Percentiles rank a stretch among this genome's conserved stretches.
phyloP scores from a whole-genome alignment of 2,329 filamentous ascomycete species.

The Emergomyces africanus region DNA sequence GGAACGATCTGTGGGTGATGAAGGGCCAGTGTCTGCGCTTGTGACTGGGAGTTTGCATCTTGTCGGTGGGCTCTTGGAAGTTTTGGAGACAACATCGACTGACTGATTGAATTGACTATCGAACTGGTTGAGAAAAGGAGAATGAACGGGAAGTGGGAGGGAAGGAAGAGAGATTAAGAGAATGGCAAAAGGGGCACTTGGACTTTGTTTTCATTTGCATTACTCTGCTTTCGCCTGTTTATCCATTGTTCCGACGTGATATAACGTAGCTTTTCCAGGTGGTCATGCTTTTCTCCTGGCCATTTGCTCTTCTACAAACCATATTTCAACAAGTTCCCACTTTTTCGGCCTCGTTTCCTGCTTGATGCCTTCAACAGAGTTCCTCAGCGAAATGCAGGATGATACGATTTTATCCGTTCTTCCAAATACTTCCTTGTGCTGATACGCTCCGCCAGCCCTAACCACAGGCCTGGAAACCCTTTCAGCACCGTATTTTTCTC shows the following conservation, averaged over 20 bases:
- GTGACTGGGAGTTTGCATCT: conserved; percentile 78
- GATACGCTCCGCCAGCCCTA: neutral
- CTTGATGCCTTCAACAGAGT: neutral
- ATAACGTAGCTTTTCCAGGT: neutral
- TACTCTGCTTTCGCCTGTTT: neutral
- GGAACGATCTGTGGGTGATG: conserved; percentile 16
- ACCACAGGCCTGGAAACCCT: neutral
- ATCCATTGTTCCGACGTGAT: neutral
- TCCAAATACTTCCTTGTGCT: neutral
- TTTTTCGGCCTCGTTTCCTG: neutral
- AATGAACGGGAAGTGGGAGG: neutral
- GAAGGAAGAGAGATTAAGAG: neutral
- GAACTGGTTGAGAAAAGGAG: neutral
- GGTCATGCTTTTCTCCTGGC: neutral
- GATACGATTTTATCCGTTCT: neutral
- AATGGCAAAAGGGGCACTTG: neutral
- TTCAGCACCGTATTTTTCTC: neutral
- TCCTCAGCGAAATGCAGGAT: neutral
- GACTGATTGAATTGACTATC: neutral
- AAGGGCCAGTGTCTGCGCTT: conserved; percentile 45
- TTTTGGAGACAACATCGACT: conserved; percentile 45
- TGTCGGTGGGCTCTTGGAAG: conserved; percentile 64
- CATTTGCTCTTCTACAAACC: neutral
- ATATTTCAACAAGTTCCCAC: neutral
- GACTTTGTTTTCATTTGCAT: neutral